Evolutionary conservation across 2,329 filamentous ascomycete genomes (phyloP).

Genomic region (Botryosphaeria dothidea): DNA sequence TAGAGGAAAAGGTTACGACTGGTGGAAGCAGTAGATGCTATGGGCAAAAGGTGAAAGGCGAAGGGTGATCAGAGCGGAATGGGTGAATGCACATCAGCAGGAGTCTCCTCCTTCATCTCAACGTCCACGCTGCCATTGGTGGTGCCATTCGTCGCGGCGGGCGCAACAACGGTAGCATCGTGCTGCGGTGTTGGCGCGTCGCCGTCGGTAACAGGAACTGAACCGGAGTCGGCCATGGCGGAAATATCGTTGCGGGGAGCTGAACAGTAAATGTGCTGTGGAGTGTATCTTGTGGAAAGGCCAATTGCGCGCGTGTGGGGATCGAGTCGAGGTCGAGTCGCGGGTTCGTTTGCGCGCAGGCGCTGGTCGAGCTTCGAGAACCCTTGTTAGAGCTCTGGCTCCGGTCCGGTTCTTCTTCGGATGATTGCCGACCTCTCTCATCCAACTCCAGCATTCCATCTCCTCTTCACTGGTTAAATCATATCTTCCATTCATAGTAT

Average conservation of each 20-base stretch:
- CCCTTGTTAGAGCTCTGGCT: constrained; percentile 11
- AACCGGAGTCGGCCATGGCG: constrained; percentile 1
- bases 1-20: no score
- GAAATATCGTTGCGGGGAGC: not conserved
- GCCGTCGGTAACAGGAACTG: not conserved
- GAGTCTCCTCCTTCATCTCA: constrained; percentile 38
- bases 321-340: not conserved
- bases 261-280: not conserved
- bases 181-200: constrained; percentile 18
- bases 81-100: constrained; percentile 25
- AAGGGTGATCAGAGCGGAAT: not conserved
- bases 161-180: not conserved
- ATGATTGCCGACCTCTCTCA: not conserved
- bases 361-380: constrained; percentile 1
- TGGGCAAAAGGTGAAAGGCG: not conserved
- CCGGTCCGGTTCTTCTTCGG: not conserved
- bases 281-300: not conserved
- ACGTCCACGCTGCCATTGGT: constrained; percentile 26
- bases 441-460: not conserved
- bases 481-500: no score
- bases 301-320: not conserved
- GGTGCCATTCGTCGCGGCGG: constrained; percentile 27
- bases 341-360: constrained; percentile 5
- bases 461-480: not conserved
- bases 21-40: no score